A percentile compares a stretch with the other conserved stretches of the same genome.
phyloP scores from a whole-genome alignment of 768 basidiomycete genomes.

The Leucocoprinus birnbaumii region DNA sequence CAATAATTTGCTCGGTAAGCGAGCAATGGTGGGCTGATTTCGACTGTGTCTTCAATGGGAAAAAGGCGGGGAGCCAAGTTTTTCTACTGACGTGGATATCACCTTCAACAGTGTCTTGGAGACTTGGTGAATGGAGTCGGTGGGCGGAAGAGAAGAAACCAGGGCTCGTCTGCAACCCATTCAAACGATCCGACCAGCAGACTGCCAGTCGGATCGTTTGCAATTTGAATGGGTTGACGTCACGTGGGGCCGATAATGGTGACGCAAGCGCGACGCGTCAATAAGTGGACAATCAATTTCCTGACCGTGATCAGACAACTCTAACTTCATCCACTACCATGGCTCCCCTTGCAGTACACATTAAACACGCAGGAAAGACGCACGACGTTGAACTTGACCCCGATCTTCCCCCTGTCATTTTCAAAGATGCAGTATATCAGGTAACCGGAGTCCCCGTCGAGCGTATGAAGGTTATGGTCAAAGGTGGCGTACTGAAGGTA shows the following conservation, averaged over 20 bases:
- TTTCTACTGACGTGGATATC: no score
- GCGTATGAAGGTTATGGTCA: slow-evolving; percentile 97
- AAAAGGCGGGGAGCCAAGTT: no score
- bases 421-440: slow-evolving; percentile 83
- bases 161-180: no score
- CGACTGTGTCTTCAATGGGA: no score
- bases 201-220: no score
- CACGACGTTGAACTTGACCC: slow-evolving; percentile 71
- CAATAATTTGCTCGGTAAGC: no score
- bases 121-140: no score
- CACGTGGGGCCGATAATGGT: slow-evolving; percentile 5
- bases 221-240: neutral
- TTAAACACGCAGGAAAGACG: slow-evolving; percentile 89
- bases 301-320: neutral
- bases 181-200: no score
- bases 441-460: slow-evolving; percentile 85
- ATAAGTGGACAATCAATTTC: slow-evolving; percentile 10
- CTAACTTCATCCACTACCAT: slow-evolving; percentile 30
- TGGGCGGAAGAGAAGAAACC: no score
- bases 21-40: no score
- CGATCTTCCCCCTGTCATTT: slow-evolving; percentile 61
- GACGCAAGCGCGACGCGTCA: slow-evolving; percentile 19
- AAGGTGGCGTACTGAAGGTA: slow-evolving; percentile 90
- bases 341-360: slow-evolving; percentile 70
- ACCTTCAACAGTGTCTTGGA: no score